Base-by-base conservation (phyloP, 140 eudicot genomes). In the Anethum foeniculum region DNA sequence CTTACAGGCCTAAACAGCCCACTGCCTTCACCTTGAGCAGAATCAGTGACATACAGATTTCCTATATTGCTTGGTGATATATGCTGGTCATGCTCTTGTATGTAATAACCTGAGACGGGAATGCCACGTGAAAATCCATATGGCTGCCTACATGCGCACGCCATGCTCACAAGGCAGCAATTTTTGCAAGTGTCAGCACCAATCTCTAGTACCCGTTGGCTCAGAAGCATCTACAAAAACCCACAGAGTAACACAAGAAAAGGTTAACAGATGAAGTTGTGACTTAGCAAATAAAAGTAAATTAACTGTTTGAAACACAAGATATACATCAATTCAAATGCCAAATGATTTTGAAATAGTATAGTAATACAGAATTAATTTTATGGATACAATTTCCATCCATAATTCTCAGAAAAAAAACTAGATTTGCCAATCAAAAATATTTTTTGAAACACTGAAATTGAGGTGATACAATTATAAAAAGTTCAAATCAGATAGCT, bases 161-260 rank as follows among this genome's bases (percentile, higher is more conserved):
- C 84, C 88, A 91, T 89, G 82, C 91, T 89, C 65, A 88, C 84
- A 77, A 87, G 98, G 79, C 97, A 91, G 87, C 99, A 96, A 75
- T 77, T 93, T 85, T 83, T 91, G 90, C 99, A 96, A 54, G 99
- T 93, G 68, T 93, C 98, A 39, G 98, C 92, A 72, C 96, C 96
- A 36, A 90, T 88, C 88, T 96, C 99, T 58, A 93, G 98, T 78
- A 96, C 97, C 82, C 97, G 81, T 88, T 92, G 99, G 81, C 98
- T 91, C 83, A 96, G 82, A 80, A 96, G 98, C 89, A 91, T 96
- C 99, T 96, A 54, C 82, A 82, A 80, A 71, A 80, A 9, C 52
- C 72, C 34, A 62, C 34, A 62, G 69, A 62, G 69, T 25, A n/a
- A 62, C 23, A 46, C 34, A 72, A 41, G 5, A 72, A 39, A 39